Conservation (phyloP, 208 protist species). For the Angomonas ambiguus region DNA sequence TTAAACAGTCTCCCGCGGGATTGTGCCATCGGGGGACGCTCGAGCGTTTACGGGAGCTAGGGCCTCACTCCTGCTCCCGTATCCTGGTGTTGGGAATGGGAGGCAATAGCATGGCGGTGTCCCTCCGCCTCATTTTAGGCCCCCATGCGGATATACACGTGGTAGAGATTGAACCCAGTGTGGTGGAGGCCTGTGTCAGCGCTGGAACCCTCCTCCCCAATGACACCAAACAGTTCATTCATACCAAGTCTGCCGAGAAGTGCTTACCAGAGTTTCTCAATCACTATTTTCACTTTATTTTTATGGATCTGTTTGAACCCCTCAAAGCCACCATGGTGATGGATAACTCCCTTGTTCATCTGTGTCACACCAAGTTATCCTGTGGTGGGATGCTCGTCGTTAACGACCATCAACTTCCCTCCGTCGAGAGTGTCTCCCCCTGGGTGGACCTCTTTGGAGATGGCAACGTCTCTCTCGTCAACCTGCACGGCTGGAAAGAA, state of each 20-base stretch:
- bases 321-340: slow-evolving; percentile 52
- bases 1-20: not conserved
- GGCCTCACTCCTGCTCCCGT: slow-evolving; percentile 23
- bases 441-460: slow-evolving; percentile 40
- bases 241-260: slow-evolving; percentile 31
- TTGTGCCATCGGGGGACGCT: not conserved
- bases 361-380: slow-evolving; percentile 30
- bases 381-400: slow-evolving; percentile 57
- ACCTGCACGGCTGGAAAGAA: slow-evolving; percentile 74
- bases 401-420: slow-evolving; percentile 71
- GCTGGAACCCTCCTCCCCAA: slow-evolving; percentile 24
- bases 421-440: slow-evolving; percentile 22
- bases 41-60: slow-evolving; percentile 4
- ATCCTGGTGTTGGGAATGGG: slow-evolving; percentile 74
- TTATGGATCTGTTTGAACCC: slow-evolving; percentile 82
- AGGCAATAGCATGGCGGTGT: slow-evolving; percentile 73
- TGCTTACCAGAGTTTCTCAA: slow-evolving; percentile 1
- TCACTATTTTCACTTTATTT: slow-evolving; percentile 43
- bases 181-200: slow-evolving; percentile 38
- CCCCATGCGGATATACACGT: slow-evolving; percentile 37
- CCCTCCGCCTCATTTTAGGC: slow-evolving; percentile 51
- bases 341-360: slow-evolving; percentile 20
- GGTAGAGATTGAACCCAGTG: slow-evolving; percentile 65
- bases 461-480: slow-evolving; percentile 62
- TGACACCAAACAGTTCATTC: slow-evolving; percentile 37